Percentiles rank a stretch among this genome's conserved stretches.
Conservation (phyloP, 805 yeast genomes). For the Wickerhamiella nectarea region DNA sequence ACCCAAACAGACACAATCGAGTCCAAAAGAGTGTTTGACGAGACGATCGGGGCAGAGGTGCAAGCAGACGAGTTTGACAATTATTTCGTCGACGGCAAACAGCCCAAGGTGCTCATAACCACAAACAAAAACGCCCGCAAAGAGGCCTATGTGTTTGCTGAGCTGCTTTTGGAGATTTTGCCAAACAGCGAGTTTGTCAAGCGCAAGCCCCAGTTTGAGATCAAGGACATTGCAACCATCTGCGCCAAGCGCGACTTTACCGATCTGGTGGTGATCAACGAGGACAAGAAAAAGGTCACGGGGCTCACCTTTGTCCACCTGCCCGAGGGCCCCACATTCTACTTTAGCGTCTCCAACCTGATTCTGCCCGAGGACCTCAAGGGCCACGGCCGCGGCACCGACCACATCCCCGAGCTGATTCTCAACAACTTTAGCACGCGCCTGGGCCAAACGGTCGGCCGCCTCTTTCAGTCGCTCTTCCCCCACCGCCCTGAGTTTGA, state of each 20-base stretch:
- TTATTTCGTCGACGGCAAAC: slow-evolving; percentile 39
- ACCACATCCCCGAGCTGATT: slow-evolving; percentile 82
- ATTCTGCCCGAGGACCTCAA: slow-evolving; percentile 58
- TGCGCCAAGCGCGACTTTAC: slow-evolving; percentile 78
- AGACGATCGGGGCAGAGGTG: slow-evolving; percentile 43
- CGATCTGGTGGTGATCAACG: slow-evolving; percentile 78
- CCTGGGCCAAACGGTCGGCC: slow-evolving; percentile 84
- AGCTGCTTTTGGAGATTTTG: slow-evolving; percentile 64
- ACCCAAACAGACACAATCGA: slow-evolving; percentile 79
- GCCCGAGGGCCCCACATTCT: slow-evolving; percentile 91
- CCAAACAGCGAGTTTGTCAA: slow-evolving; percentile 81
- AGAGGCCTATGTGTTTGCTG: slow-evolving; percentile 82
- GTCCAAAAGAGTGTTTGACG: slow-evolving; percentile 72
- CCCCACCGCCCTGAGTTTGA: slow-evolving; percentile 89
- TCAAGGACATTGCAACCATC: slow-evolving; percentile 75
- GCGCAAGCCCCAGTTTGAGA: slow-evolving; percentile 67
- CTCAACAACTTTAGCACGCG: slow-evolving; percentile 87
- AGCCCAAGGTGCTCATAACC: slow-evolving; percentile 81
- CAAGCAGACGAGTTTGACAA: slow-evolving; percentile 42
- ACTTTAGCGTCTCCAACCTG: slow-evolving; percentile 70
- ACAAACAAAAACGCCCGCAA: slow-evolving; percentile 79
- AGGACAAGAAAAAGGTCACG: slow-evolving; percentile 81
- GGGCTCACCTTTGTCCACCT: slow-evolving; percentile 88
- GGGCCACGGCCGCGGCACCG: slow-evolving; percentile 87
- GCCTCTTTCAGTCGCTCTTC: slow-evolving; percentile 79